Evolutionary conservation across 768 basidiomycete species (phyloP).

Genomic region (Tulasnella calospora): DNA sequence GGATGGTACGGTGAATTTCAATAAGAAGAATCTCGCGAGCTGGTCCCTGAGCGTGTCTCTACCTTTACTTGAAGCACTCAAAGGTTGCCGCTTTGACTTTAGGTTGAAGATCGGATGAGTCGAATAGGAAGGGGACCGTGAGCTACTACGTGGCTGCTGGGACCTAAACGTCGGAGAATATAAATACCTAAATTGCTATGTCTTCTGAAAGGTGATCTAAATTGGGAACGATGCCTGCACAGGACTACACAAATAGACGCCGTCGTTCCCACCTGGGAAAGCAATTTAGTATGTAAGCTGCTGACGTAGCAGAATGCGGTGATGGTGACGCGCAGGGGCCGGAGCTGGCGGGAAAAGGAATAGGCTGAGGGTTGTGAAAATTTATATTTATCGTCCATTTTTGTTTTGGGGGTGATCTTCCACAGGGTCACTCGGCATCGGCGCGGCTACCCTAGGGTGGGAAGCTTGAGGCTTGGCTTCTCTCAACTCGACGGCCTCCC

Average conservation of each 20-base stretch:
- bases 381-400: neutral
- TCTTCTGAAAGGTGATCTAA: too few relatives aligned
- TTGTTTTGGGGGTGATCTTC: neutral
- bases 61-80: too few relatives aligned
- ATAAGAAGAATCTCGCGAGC: too few relatives aligned
- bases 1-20: too few relatives aligned
- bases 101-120: too few relatives aligned
- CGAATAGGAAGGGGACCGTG: too few relatives aligned
- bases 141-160: too few relatives aligned
- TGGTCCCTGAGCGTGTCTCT: too few relatives aligned
- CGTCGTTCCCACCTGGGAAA: neutral
- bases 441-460: neutral
- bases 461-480: neutral
- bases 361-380: neutral
- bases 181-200: neutral
- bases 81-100: too few relatives aligned
- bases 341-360: neutral
- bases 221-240: too few relatives aligned
- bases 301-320: neutral
- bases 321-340: neutral
- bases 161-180: neutral
- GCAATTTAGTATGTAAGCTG: neutral
- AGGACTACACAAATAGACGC: neutral
- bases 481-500: neutral
- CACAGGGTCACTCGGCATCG: neutral